phyloP scores from a whole-genome alignment of 2,329 filamentous ascomycete genomes.

The Bimuria novae-zelandiae region DNA sequence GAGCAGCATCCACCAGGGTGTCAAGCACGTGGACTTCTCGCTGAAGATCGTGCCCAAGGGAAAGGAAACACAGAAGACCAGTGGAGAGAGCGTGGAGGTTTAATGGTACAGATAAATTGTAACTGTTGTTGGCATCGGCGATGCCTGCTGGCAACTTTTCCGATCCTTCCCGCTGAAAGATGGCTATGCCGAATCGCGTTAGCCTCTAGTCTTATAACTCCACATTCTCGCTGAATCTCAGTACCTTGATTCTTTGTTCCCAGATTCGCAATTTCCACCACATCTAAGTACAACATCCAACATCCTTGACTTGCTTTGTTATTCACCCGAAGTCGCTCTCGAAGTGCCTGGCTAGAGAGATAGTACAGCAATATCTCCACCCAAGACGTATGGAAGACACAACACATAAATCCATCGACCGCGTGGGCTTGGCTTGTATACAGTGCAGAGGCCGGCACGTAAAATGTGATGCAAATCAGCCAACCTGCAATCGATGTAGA shows the following conservation, averaged over 20 bases:
- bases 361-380: neutral
- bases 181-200: no score
- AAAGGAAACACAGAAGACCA: slow-evolving; percentile 19
- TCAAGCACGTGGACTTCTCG: slow-evolving; percentile 92
- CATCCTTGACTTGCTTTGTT: no score
- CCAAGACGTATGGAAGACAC: slow-evolving; percentile 25
- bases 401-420: slow-evolving; percentile 29
- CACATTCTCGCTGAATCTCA: no score
- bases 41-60: slow-evolving; percentile 74
- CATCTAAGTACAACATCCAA: no score
- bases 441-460: slow-evolving; percentile 42
- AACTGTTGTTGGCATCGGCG: neutral
- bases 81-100: slow-evolving; percentile 19
- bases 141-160: no score
- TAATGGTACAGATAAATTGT: neutral
- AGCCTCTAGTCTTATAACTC: no score
- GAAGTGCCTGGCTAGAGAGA: no score
- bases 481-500: slow-evolving; percentile 36
- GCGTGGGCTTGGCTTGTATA: slow-evolving; percentile 39
- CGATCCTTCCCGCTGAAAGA: no score
- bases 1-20: slow-evolving; percentile 95
- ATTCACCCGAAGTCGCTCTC: no score
- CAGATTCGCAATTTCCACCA: no score
- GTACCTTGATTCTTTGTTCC: no score
- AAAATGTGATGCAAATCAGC: slow-evolving; percentile 41